These are phyloP conservation scores for Pseudogymnoascus sp. DNA, from an alignment of 2,329 filamentous ascomycete genomes.

Conservation along the genomic window DNA sequence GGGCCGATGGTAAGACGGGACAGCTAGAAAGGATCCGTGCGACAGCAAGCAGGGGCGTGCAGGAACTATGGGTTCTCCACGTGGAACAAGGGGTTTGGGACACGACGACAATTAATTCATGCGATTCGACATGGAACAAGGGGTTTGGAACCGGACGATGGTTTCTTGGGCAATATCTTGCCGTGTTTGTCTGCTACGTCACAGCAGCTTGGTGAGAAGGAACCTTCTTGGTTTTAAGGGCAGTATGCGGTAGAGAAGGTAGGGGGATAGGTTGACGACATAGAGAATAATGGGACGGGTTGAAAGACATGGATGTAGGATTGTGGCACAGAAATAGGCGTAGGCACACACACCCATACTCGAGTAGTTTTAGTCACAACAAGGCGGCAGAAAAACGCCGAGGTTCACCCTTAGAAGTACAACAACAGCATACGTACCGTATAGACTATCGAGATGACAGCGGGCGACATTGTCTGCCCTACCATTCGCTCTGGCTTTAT, in stretches of 20 bases:
- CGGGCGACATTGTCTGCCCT: background rate
- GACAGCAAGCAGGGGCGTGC: background rate
- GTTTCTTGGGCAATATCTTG: background rate
- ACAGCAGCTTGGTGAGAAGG: background rate
- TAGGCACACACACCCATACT: background rate
- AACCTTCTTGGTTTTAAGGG: background rate
- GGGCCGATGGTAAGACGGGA: background rate
- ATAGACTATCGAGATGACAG: background rate
- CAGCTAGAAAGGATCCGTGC: background rate
- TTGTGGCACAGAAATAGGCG: background rate
- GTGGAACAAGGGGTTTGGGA: background rate
- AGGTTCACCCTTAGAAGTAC: background rate
- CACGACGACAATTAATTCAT: background rate
- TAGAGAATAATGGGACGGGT: background rate
- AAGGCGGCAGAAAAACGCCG: background rate
- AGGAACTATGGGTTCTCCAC: background rate
- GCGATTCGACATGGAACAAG: slow-evolving; percentile 1
- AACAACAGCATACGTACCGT: background rate
- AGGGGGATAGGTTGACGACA: background rate
- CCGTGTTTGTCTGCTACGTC: background rate
- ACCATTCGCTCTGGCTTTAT: background rate
- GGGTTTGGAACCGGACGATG: background rate
- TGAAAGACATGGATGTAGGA: background rate
- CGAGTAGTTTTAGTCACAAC: background rate
- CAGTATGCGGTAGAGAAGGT: background rate